Evolutionary conservation across 2,329 filamentous ascomycete genomes (phyloP).

Genomic region (Setomelanomma holmii): DNA sequence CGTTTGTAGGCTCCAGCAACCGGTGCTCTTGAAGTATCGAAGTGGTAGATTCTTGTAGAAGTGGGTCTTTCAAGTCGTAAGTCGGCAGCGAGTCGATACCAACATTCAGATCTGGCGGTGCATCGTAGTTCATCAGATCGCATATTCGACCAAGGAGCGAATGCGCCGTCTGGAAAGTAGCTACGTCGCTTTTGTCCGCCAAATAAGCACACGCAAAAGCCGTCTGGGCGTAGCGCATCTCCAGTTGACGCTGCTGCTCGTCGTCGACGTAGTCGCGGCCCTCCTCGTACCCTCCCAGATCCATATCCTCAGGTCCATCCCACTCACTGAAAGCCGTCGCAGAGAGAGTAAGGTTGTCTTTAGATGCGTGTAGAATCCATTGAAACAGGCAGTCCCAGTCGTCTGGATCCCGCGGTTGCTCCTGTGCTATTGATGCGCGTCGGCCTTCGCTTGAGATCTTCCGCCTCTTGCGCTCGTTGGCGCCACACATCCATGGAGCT

Average conservation of each 20-base stretch:
- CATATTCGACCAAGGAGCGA: constrained; percentile 66
- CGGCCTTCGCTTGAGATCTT: constrained; percentile 49
- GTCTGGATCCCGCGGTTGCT: constrained; percentile 30
- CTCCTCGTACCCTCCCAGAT: constrained; percentile 67
- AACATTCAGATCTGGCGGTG: constrained; percentile 57
- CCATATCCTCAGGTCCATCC: constrained; percentile 75
- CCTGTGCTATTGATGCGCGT: constrained; percentile 47
- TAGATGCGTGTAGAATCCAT: constrained; percentile 70
- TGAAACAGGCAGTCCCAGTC: constrained; percentile 74
- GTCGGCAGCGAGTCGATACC: constrained; percentile 52
- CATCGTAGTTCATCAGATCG: constrained; percentile 66
- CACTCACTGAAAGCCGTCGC: constrained; percentile 71
- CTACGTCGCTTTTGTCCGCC: constrained; percentile 65
- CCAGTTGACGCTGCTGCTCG: constrained; percentile 65
- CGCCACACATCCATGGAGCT: constrained; percentile 76
- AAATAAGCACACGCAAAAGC: constrained; percentile 73
- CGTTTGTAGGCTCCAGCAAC: constrained; percentile 67
- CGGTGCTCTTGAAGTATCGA: constrained; percentile 50
- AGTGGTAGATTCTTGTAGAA: constrained; percentile 39
- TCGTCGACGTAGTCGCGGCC: constrained; percentile 65
- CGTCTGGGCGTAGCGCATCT: constrained; percentile 70
- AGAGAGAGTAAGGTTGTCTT: constrained; percentile 67
- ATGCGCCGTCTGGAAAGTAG: constrained; percentile 68
- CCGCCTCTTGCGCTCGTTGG: constrained; percentile 63
- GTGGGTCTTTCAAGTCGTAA: constrained; percentile 47